Percentiles rank a stretch among this genome's conserved stretches.
phyloP scores from a whole-genome alignment of 495 filamentous ascomycete species.

The Penicillium lividum region DNA sequence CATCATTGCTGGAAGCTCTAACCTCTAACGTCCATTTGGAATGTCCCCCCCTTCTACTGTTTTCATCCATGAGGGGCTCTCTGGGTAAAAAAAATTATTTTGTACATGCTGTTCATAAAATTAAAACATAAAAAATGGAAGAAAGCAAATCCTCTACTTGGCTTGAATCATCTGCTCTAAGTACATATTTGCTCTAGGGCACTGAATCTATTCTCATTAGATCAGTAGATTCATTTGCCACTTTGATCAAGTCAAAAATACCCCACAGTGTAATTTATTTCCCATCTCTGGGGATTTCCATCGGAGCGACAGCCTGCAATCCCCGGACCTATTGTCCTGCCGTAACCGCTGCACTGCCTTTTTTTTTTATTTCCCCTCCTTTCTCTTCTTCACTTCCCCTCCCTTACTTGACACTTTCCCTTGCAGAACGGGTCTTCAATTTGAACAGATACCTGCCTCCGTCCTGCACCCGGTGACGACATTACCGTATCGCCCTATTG shows the following conservation, averaged over 20 bases:
- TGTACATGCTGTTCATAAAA: background rate
- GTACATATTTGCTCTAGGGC: too few relatives aligned
- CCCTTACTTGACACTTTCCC: slow-evolving; percentile 19
- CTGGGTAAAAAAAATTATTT: background rate
- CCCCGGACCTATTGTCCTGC: slow-evolving; percentile 36
- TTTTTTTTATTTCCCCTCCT: slow-evolving; percentile 28
- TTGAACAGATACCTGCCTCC: slow-evolving; percentile 19
- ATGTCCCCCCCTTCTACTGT: slow-evolving; percentile 7
- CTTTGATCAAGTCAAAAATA: background rate
- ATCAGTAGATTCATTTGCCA: slow-evolving; percentile 1
- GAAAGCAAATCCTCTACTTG: background rate
- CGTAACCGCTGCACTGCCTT: slow-evolving; percentile 25
- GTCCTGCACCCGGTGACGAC: slow-evolving; percentile 39
- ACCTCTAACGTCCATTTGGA: slow-evolving; percentile 14
- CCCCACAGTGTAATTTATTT: slow-evolving; percentile 10
- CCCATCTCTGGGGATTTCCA: slow-evolving; percentile 6
- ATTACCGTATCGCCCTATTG: slow-evolving; percentile 23
- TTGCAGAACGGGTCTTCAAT: slow-evolving; percentile 30
- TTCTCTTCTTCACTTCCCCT: slow-evolving; percentile 24
- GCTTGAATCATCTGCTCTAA: too few relatives aligned
- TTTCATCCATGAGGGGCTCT: background rate
- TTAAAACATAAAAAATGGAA: background rate
- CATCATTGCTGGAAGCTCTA: slow-evolving; percentile 6
- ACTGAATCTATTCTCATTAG: background rate
- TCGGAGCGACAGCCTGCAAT: slow-evolving; percentile 27